These are phyloP conservation scores for Hsuehochloa calcarea DNA, from an alignment of 176 grass and related monocot genomes.

Conservation along the genomic window DNA sequence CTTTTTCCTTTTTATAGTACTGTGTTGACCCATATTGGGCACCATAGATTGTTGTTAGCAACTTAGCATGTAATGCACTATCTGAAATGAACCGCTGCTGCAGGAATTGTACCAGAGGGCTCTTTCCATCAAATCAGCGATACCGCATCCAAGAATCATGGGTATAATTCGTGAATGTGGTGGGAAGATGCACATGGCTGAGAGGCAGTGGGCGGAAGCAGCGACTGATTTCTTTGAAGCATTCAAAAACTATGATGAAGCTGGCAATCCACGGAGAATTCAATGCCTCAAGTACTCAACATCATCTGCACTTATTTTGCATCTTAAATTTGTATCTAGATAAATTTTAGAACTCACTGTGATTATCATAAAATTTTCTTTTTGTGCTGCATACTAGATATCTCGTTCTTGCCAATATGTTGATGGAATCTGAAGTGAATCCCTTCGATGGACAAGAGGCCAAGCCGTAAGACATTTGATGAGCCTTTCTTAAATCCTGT, in stretches of 20 bases:
- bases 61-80: slow-evolving; percentile 9
- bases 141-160: slow-evolving; percentile 99
- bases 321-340: neutral
- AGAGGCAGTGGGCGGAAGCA: slow-evolving; percentile 87
- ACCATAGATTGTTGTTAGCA: neutral
- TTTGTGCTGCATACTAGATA: slow-evolving; percentile 55
- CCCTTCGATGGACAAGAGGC: slow-evolving; percentile 99
- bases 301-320: slow-evolving; percentile 17
- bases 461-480: slow-evolving; percentile 71
- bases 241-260: slow-evolving; percentile 99
- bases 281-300: slow-evolving; percentile 87
- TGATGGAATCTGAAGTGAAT: slow-evolving; percentile 99
- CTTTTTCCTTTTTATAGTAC: neutral
- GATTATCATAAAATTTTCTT: slow-evolving; percentile 5
- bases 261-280: slow-evolving; percentile 87
- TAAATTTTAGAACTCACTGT: neutral
- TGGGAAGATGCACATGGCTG: slow-evolving; percentile 99
- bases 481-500: slow-evolving; percentile 1
- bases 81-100: slow-evolving; percentile 23
- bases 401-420: slow-evolving; percentile 98
- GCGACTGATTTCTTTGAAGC: slow-evolving; percentile 99
- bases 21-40: neutral
- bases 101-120: slow-evolving; percentile 92
- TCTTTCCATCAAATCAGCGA: slow-evolving; percentile 99
- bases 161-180: slow-evolving; percentile 99